Evolutionary conservation across 2,329 filamentous ascomycete species (phyloP), one percentile per base, ranked within the genome.

Genomic region (Ophiostoma sp.): DNA sequence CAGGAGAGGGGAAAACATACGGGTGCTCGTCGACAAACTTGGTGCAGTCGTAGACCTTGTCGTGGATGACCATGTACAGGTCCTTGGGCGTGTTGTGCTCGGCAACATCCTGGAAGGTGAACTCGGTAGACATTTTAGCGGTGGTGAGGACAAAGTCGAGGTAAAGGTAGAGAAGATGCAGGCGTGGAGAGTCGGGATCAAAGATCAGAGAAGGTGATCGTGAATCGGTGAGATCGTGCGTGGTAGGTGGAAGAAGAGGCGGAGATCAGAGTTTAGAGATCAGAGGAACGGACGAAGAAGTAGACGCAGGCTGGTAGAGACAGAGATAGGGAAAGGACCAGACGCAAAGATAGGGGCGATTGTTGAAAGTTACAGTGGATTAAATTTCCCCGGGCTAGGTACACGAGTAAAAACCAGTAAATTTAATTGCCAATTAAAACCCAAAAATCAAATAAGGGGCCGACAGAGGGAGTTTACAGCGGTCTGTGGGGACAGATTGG

Each of bases 11-110:
- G 7, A 27, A 27, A 27, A 45, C 86, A 81, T 83, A 89, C 87
- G 95, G 95, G 80, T 99, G 95, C 88, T 99, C 95, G 78, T 98
- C 94, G 74, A 98, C 84, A 81, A 99, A 99, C 80, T 89, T 90
- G 76, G 88, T 86, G 78, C 84, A 81, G 80, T 98, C 87, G 87
- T 98, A 99, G 82, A 99, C 89, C 84, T 97, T 97, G 81, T 97
- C 93, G 83, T 98, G 92, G 75, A 99, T 87, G 72, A 97, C 89
- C 76, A 97, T 79, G 83, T 85, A 97, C 73, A 97, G 83, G 79
- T 98, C 93, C 85, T 93, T 97, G 88, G 97, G 97, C 81, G 86
- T 88, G 83, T 89, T 91, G 86, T 96, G 92, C 81, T 87, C 87
- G 72, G 90, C 84, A 80, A 96, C 87, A 80, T 97, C 91, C 76